These are phyloP conservation scores for Penicillium sp. DNA, from an alignment of 2,329 filamentous ascomycete genomes.

Conservation along the genomic window DNA sequence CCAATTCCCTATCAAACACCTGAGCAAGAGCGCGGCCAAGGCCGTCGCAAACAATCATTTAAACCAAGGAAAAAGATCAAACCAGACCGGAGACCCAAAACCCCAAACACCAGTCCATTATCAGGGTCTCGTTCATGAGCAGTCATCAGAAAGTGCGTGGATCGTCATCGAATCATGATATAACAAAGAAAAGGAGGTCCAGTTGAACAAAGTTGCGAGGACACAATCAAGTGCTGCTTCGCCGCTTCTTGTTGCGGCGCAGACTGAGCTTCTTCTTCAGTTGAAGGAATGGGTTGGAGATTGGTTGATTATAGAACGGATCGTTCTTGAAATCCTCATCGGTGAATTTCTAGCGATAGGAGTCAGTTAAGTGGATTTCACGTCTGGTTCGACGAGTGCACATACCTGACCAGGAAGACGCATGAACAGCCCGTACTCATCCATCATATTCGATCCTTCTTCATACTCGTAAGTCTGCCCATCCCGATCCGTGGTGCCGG, in stretches of 20 bases:
- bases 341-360: constrained; percentile 38
- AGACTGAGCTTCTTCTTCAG: constrained; percentile 32
- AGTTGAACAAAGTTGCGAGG: neutral
- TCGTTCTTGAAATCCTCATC: constrained; percentile 45
- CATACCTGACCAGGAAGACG: constrained; percentile 64
- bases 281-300: constrained; percentile 32
- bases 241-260: constrained; percentile 29
- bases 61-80: neutral
- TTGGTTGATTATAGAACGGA: constrained; percentile 39
- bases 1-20: constrained; percentile 6
- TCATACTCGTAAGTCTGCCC: constrained; percentile 76
- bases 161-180: constrained; percentile 11
- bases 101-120: constrained; percentile 2
- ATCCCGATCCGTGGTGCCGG: constrained; percentile 67
- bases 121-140: neutral
- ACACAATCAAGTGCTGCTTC: constrained; percentile 16
- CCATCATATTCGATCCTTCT: constrained; percentile 87
- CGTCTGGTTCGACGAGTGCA: neutral
- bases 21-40: constrained; percentile 2
- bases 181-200: neutral
- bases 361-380: constrained; percentile 11
- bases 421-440: constrained; percentile 66
- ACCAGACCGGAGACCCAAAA: neutral
- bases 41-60: neutral
- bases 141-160: constrained; percentile 1